A percentile compares a stretch with the other conserved stretches of the same genome.
Evolutionary conservation across 108 stramenopile genomes (phyloP).

Genomic region (Skeletonema grethae): DNA sequence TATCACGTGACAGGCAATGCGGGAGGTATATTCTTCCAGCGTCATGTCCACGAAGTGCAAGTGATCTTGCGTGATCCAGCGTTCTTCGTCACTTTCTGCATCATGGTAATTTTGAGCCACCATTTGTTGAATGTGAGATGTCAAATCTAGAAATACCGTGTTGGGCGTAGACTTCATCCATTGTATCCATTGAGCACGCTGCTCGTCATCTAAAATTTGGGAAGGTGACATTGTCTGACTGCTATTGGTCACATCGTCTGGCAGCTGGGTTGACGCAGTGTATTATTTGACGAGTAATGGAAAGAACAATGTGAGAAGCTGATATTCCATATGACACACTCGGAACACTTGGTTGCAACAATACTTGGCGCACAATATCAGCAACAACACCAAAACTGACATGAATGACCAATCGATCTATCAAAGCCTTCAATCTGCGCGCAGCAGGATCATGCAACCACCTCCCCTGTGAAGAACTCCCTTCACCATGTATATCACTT

Average conservation of each 20-base stretch:
- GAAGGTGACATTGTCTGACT: not conserved
- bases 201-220: slow-evolving; percentile 10
- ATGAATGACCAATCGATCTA: slow-evolving; percentile 34
- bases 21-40: slow-evolving; percentile 53
- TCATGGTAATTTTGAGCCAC: slow-evolving; percentile 17
- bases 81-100: slow-evolving; percentile 41
- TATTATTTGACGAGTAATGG: not conserved
- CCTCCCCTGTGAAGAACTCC: slow-evolving; percentile 16
- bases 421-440: slow-evolving; percentile 3
- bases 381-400: slow-evolving; percentile 10
- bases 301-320: not conserved
- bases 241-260: not conserved
- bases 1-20: slow-evolving; percentile 64
- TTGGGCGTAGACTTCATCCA: slow-evolving; percentile 80
- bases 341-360: not conserved
- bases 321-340: too few relatives aligned
- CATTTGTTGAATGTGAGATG: slow-evolving; percentile 32
- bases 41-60: slow-evolving; percentile 49
- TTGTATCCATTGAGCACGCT: slow-evolving; percentile 57
- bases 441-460: slow-evolving; percentile 20
- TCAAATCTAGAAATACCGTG: slow-evolving; percentile 69
- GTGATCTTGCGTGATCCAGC: slow-evolving; percentile 47
- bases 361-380: not conserved
- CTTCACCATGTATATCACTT: slow-evolving; percentile 16
- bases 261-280: not conserved